Conservation (phyloP, 495 filamentous ascomycete genomes). For the Apiosordaria backusii region DNA sequence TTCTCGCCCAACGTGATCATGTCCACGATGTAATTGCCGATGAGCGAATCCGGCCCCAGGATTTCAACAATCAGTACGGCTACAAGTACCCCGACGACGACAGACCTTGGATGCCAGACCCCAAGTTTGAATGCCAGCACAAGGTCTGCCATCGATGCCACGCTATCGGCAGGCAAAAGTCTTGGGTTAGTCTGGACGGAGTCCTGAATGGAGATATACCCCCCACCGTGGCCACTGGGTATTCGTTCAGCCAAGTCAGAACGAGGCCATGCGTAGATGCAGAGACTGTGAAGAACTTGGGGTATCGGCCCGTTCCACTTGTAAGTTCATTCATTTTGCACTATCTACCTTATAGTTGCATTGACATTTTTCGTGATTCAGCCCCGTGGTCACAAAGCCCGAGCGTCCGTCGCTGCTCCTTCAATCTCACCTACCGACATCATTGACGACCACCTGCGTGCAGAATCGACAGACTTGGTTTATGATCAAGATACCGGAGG, state of each 20-base stretch:
- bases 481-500: not conserved
- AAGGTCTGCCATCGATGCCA: constrained; percentile 53
- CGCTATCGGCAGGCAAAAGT: constrained; percentile 39
- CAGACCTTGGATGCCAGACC: constrained; percentile 40
- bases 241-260: constrained; percentile 36
- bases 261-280: constrained; percentile 33
- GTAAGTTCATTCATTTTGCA: constrained; percentile 18
- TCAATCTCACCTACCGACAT: not conserved
- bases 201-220: constrained; percentile 45
- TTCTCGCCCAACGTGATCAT: constrained; percentile 42
- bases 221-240: constrained; percentile 40
- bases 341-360: not conserved
- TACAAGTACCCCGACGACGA: constrained; percentile 14
- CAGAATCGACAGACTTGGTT: not conserved
- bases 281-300: constrained; percentile 34
- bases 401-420: not conserved
- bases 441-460: constrained; percentile 2
- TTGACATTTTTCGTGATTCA: not conserved
- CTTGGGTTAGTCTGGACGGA: constrained; percentile 48
- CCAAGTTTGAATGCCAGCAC: constrained; percentile 45
- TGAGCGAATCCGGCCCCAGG: constrained; percentile 10
- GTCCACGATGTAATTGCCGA: constrained; percentile 25
- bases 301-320: constrained; percentile 34
- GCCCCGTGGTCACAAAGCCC: constrained; percentile 11
- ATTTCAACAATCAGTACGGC: constrained; percentile 3